phyloP scores from a whole-genome alignment of 805 yeast genomes.

The Starmera caribaea region DNA sequence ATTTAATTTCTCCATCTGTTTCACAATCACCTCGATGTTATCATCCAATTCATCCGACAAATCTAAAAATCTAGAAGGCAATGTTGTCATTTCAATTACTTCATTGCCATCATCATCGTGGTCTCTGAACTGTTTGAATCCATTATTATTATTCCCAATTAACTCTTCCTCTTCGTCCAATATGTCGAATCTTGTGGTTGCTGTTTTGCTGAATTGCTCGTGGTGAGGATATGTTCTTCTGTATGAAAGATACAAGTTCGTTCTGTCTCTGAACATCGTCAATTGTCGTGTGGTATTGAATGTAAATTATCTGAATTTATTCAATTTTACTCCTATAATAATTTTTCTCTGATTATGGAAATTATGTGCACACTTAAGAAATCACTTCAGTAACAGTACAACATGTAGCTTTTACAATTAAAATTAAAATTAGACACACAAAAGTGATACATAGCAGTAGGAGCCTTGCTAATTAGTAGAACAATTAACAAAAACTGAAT shows the following conservation, averaged over 20 bases:
- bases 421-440: no score
- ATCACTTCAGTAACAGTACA: no score
- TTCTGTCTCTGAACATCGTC: constrained; percentile 82
- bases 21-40: constrained; percentile 40
- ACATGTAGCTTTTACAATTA: no score
- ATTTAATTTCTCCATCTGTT: constrained; percentile 49
- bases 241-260: constrained; percentile 83
- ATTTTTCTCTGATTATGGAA: no score
- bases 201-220: constrained; percentile 16
- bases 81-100: constrained; percentile 48
- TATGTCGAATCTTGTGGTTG: constrained; percentile 15
- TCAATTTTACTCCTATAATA: no score
- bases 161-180: constrained; percentile 23
- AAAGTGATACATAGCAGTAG: no score
- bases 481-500: no score
- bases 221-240: constrained; percentile 82
- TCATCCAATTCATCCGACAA: constrained; percentile 64
- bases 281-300: no score
- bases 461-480: no score
- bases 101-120: constrained; percentile 7
- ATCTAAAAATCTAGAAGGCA: constrained; percentile 76
- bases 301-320: no score
- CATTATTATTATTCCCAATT: constrained; percentile 11
- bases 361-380: no score
- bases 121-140: constrained; percentile 8